phyloP scores from a whole-genome alignment of 495 filamentous ascomycete species.

The Penicillium alfredii region DNA sequence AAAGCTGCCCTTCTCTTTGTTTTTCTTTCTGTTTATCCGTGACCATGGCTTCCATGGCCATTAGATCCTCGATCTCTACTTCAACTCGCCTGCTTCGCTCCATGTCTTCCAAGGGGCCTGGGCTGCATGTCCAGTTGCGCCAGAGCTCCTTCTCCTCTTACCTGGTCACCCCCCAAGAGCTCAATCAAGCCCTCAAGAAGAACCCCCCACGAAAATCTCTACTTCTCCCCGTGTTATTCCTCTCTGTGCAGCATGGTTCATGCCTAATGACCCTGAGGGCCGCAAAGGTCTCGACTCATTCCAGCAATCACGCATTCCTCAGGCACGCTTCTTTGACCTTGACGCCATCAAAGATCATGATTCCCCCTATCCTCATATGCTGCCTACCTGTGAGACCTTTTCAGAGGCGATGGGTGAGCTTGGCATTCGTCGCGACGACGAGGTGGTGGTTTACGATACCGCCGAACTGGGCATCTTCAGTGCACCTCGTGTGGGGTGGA shows the following conservation, averaged over 20 bases:
- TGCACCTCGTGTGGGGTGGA: slow-evolving; percentile 91
- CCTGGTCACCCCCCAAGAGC: slow-evolving; percentile 77
- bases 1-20: slow-evolving; percentile 4
- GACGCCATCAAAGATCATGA: slow-evolving; percentile 81
- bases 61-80: slow-evolving; percentile 28
- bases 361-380: slow-evolving; percentile 95
- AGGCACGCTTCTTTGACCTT: slow-evolving; percentile 92
- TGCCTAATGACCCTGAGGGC: slow-evolving; percentile 75
- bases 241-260: slow-evolving; percentile 89
- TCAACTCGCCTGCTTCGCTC: slow-evolving; percentile 28
- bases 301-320: slow-evolving; percentile 69
- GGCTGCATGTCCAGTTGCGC: slow-evolving; percentile 25
- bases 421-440: slow-evolving; percentile 80
- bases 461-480: slow-evolving; percentile 87
- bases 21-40: slow-evolving; percentile 2
- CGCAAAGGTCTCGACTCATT: slow-evolving; percentile 75
- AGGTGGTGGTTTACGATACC: slow-evolving; percentile 87
- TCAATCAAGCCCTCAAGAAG: slow-evolving; percentile 69
- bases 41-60: slow-evolving; percentile 35
- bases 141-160: slow-evolving; percentile 64
- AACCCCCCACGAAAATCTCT: slow-evolving; percentile 67
- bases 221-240: slow-evolving; percentile 77
- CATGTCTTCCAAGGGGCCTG: slow-evolving; percentile 25
- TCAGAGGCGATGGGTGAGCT: slow-evolving; percentile 80
- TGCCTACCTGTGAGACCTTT: slow-evolving; percentile 74